Evolutionary conservation across 176 grass and related monocot species (phyloP).

Genomic region (Leersia perrieri): DNA sequence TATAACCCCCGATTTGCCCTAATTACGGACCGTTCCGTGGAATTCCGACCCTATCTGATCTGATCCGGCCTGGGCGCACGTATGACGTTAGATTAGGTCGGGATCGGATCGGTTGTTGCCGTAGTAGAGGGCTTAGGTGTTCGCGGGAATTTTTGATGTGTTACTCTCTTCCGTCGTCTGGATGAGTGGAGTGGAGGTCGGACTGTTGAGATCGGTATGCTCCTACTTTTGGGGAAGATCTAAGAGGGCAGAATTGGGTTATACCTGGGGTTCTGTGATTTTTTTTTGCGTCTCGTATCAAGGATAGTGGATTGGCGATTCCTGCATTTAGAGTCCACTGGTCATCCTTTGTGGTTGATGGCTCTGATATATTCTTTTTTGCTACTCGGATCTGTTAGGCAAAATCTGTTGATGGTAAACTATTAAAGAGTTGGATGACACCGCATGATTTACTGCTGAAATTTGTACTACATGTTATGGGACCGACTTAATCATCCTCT

Average conservation of each 20-base stretch:
- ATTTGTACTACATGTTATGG: background rate
- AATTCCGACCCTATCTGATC: no score
- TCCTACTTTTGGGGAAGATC: background rate
- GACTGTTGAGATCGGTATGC: background rate
- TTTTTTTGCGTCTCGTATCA: background rate
- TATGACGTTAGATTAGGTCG: no score
- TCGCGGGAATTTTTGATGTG: no score
- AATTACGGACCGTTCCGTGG: no score
- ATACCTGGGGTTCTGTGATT: background rate
- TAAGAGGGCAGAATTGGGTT: background rate
- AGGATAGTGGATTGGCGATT: background rate
- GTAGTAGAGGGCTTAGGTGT: no score
- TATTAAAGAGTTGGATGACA: background rate
- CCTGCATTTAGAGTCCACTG: background rate
- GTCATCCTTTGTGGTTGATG: background rate
- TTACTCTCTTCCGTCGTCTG: no score
- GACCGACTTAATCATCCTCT: background rate
- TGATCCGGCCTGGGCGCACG: no score
- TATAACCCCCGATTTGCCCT: no score
- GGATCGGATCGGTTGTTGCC: no score
- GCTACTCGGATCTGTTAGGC: background rate
- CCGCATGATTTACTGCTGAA: background rate
- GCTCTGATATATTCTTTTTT: background rate
- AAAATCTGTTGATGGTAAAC: background rate
- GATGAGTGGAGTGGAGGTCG: background rate